Percentiles rank a stretch among this genome's conserved stretches.
Conservation (phyloP, 106 monocot species). For the Platanthera zijinensis region DNA sequence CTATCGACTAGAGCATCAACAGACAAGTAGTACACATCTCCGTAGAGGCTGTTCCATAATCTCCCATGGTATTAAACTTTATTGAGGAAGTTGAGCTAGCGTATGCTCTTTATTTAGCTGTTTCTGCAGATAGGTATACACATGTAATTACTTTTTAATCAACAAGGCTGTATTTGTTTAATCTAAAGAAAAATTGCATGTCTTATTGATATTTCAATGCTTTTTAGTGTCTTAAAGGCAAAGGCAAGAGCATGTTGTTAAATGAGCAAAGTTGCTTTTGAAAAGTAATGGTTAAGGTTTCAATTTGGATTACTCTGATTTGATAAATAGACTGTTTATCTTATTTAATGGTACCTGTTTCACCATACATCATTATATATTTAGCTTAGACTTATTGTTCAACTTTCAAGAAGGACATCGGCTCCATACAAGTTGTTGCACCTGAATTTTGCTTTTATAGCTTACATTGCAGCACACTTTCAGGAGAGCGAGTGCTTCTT, state of each 20-base stretch:
- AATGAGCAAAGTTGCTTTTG: constrained; percentile 64
- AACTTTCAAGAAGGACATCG: too few species aligned
- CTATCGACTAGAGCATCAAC: too few species aligned
- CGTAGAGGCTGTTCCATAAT: too few species aligned
- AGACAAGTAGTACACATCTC: too few species aligned
- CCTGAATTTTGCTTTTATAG: too few species aligned
- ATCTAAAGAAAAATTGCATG: not conserved
- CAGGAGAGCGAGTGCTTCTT: too few species aligned
- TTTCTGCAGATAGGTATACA: constrained; percentile 69
- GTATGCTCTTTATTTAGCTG: constrained; percentile 78
- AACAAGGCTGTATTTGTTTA: not conserved
- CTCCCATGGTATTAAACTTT: too few species aligned
- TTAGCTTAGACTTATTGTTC: not conserved
- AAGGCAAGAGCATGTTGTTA: constrained; percentile 56
- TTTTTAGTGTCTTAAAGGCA: not conserved
- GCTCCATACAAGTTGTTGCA: too few species aligned
- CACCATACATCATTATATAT: not conserved
- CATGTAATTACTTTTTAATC: not conserved
- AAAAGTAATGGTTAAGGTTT: constrained; percentile 40
- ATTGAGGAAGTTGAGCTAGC: constrained; percentile 41
- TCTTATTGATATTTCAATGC: constrained; percentile 1
- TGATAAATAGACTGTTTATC: constrained; percentile 65
- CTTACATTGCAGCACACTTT: too few species aligned
- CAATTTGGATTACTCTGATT: constrained; percentile 74
- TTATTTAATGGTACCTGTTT: constrained; percentile 77